These are phyloP conservation scores for Pseudocercospora ulei DNA, from an alignment of 2,329 filamentous ascomycete species.

Conservation along the genomic window DNA sequence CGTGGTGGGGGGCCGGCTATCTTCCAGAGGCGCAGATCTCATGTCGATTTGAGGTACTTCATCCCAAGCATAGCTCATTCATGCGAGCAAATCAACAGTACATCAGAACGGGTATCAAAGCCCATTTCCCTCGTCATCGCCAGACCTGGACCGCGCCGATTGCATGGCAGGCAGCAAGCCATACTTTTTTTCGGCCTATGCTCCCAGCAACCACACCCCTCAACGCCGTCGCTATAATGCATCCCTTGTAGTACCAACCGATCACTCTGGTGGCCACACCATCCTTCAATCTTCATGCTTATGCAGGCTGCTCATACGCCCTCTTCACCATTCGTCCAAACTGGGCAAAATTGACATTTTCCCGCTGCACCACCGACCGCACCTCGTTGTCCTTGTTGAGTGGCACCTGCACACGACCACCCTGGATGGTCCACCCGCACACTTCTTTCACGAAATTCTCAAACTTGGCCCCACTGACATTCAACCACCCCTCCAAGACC, in stretches of 20 bases:
- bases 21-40: too few species aligned
- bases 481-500: constrained; percentile 45
- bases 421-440: constrained; percentile 75
- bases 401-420: constrained; percentile 60
- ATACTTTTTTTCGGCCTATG: constrained; percentile 7
- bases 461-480: constrained; percentile 40
- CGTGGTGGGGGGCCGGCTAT: too few species aligned
- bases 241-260: constrained; percentile 4
- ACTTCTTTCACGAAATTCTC: constrained; percentile 44
- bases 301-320: constrained; percentile 71
- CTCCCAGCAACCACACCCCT: constrained; percentile 9
- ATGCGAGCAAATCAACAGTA: constrained; percentile 7
- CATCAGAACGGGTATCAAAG: constrained; percentile 8
- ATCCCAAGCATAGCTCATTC: constrained; percentile 6
- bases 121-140: constrained; percentile 5
- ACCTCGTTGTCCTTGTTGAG: constrained; percentile 96
- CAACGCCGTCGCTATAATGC: constrained; percentile 17
- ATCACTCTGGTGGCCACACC: too few species aligned
- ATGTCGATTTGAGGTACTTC: too few species aligned
- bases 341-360: constrained; percentile 87
- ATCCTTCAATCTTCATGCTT: too few species aligned
- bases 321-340: constrained; percentile 70
- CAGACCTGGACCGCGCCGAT: too few species aligned
- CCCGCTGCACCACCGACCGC: constrained; percentile 85
- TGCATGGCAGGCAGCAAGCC: too few species aligned